Evolutionary conservation across 2,329 filamentous ascomycete species (phyloP).

Genomic region (Fragosphaeria purpurea): DNA sequence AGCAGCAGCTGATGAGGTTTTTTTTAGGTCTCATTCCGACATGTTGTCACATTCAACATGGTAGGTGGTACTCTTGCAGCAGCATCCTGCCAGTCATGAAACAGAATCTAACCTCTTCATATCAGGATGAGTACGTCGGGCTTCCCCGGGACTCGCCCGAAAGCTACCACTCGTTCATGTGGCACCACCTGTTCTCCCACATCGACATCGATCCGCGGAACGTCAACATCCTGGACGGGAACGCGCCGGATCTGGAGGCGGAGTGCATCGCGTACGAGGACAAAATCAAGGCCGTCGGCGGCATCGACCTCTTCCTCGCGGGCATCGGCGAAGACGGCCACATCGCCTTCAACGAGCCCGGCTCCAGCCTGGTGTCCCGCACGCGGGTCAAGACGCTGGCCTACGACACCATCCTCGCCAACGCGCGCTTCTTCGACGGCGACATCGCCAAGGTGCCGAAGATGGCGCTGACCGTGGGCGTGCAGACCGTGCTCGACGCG

Average conservation of each 20-base stretch:
- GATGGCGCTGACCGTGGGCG: slow-evolving; percentile 57
- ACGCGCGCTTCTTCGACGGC: slow-evolving; percentile 61
- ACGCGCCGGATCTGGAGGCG: slow-evolving; percentile 54
- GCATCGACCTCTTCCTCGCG: slow-evolving; percentile 66
- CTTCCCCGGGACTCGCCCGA: slow-evolving; percentile 63
- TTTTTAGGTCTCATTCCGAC: slow-evolving; percentile 27
- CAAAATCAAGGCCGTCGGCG: slow-evolving; percentile 55
- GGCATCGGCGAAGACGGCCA: slow-evolving; percentile 69
- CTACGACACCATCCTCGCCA: slow-evolving; percentile 66
- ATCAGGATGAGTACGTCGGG: slow-evolving; percentile 56
- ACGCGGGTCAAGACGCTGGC: slow-evolving; percentile 68
- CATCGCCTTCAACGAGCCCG: slow-evolving; percentile 73
- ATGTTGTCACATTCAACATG: slow-evolving; percentile 61
- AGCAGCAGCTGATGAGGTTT: too few species aligned
- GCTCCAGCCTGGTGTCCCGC: slow-evolving; percentile 56
- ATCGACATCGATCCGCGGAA: slow-evolving; percentile 59
- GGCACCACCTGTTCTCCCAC: slow-evolving; percentile 66
- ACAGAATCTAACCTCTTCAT: too few species aligned
- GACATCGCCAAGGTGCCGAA: slow-evolving; percentile 54
- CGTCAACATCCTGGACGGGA: slow-evolving; percentile 66
- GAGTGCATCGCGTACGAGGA: slow-evolving; percentile 66
- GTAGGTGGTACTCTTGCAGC: slow-evolving; percentile 17
- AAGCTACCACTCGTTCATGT: slow-evolving; percentile 75
- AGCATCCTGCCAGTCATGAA: too few species aligned
- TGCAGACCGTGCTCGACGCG: slow-evolving; percentile 48